Percentiles rank a stretch among this genome's conserved stretches.
phyloP scores from a whole-genome alignment of 2,329 filamentous ascomycete species.

The Colletotrichum sp. region DNA sequence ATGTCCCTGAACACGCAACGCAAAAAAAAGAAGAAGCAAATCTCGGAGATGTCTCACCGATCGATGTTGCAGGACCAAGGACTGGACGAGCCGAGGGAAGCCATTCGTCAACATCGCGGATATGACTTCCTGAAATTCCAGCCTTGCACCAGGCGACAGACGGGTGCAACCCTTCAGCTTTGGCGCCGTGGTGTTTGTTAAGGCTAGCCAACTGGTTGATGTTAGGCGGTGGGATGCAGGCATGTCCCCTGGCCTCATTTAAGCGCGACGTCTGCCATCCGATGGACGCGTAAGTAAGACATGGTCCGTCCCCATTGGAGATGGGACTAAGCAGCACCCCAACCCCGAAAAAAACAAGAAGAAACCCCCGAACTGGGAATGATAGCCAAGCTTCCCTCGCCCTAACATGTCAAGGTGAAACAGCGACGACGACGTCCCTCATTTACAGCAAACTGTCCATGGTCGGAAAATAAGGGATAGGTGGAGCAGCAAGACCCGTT shows the following conservation, averaged over 20 bases:
- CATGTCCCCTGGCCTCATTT: conserved; percentile 17
- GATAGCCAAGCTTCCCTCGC: neutral
- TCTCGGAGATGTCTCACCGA: neutral
- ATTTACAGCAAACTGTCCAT: conserved; percentile 8
- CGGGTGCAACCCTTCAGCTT: neutral
- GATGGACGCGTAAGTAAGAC: conserved; percentile 11
- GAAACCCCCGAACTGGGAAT: neutral
- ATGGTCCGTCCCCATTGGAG: neutral
- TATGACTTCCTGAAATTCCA: neutral
- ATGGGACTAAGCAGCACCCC: neutral
- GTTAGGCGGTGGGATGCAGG: neutral
- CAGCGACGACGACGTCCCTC: neutral
- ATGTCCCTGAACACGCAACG: neutral
- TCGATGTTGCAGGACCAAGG: neutral
- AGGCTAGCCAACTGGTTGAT: neutral
- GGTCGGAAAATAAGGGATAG: conserved; percentile 12
- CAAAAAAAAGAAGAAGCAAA: neutral
- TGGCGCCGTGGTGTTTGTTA: neutral
- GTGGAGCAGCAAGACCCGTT: neutral
- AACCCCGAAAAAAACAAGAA: neutral
- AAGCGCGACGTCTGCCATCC: conserved; percentile 4
- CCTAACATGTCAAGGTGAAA: conserved; percentile 2
- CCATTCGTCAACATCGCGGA: neutral
- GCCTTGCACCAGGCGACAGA: neutral
- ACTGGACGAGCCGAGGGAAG: neutral